Percentiles rank a stretch among this genome's conserved stretches.
Conservation (phyloP, 371 early-diverging fungal species). For the Hamiltosporidium magnivora region DNA sequence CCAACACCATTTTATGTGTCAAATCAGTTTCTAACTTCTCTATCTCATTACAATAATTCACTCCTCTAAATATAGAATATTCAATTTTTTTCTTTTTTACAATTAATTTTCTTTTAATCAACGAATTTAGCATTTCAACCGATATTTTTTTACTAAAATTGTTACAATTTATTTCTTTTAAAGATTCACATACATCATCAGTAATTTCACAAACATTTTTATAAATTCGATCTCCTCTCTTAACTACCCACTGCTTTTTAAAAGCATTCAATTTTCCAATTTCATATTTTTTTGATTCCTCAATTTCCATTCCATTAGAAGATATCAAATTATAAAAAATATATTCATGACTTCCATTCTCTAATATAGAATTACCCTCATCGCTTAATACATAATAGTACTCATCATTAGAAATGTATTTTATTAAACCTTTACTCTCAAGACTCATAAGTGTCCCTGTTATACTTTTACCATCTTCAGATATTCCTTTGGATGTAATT, state of each 20-base stretch:
- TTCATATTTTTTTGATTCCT: slow-evolving; percentile 9
- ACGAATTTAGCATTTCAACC: slow-evolving; percentile 14
- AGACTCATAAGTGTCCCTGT: too few species aligned
- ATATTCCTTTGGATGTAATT: too few species aligned
- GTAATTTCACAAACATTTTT: slow-evolving; percentile 11
- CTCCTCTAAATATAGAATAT: slow-evolving; percentile 43
- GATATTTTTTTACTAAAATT: not conserved
- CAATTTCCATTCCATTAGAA: slow-evolving; percentile 9
- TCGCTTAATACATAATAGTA: slow-evolving; percentile 19
- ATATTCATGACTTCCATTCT: slow-evolving; percentile 47
- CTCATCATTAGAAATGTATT: too few species aligned
- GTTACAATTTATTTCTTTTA: not conserved
- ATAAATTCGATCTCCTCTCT: slow-evolving; percentile 23
- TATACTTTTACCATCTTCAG: too few species aligned
- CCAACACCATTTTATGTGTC: slow-evolving; percentile 41
- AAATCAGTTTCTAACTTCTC: slow-evolving; percentile 31
- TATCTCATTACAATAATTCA: slow-evolving; percentile 10
- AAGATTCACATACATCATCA: slow-evolving; percentile 15
- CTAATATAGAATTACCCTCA: slow-evolving; percentile 31
- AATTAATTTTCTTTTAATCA: slow-evolving; percentile 51
- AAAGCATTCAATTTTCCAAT: slow-evolving; percentile 38
- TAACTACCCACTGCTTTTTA: slow-evolving; percentile 42
- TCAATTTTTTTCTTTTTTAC: slow-evolving; percentile 26
- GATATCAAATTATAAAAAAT: slow-evolving; percentile 21
- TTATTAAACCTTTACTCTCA: too few species aligned